Base-by-base conservation (phyloP, 768 basidiomycete species). In the Clathrus columnatus region DNA sequence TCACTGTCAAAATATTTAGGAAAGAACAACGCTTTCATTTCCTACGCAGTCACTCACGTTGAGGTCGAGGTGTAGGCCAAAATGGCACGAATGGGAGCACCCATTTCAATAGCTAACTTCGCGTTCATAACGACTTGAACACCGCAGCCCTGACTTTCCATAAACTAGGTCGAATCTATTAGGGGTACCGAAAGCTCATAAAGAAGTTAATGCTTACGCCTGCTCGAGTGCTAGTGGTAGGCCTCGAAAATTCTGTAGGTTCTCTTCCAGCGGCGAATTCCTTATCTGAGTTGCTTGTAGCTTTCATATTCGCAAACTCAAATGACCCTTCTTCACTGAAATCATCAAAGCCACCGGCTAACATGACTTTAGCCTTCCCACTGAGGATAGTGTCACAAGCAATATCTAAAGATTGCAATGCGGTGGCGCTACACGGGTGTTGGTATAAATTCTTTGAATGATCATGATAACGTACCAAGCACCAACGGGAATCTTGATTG, bases 261-360 rank as follows among this genome's bases (percentile, higher is more conserved):
- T 99, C 96, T 62, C 96, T 93, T 59, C 96, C 96, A 88, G 96
- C 96, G 3, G 94, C 95, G 65, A 97, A 90, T 69, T 99, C 96
- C 27, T 91, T 91, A 70, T 93, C 91, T 1, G 94, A 86, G 65
- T 95, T 97, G 72, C 88, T 91, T 5, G 96, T 99, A 1, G 96
- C 96, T 72, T 97, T 96, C 96, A 99, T 99, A 76, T 98, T 97
- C 49, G 93, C 96, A 70, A 99, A 99, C 70, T 99, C 95, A 69
- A 85, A 97, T 7, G 95, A 97, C 17, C 95, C 96, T 72, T 99
- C 96, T 70, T 99, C 96, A 60, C 87, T 89, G 68, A 98, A 81
- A 68, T 99, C 96, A 65, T 99, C 96, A 73, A 94, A 97, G 56
- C 96, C 96, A 68, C 96, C 96, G 30, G 95, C 89, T 58, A 99